Conservation (phyloP, 2,329 filamentous ascomycete species). For the Xylariaceae sp. region DNA sequence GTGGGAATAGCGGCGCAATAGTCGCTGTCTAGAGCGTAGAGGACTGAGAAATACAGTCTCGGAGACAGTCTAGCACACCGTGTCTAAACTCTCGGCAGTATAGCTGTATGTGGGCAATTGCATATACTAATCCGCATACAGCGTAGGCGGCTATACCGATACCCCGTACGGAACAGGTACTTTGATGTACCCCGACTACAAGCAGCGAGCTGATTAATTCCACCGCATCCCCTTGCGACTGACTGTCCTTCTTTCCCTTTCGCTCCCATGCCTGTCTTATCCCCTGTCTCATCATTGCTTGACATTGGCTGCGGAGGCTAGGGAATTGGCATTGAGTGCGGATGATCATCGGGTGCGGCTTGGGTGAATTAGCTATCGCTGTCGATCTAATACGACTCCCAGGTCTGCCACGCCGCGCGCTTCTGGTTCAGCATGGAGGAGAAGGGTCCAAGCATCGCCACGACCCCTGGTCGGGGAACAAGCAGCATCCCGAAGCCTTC, state of each 20-base stretch:
- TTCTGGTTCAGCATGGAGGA: conserved; percentile 26
- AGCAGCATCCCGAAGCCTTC: conserved; percentile 32
- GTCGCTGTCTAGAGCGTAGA: no score
- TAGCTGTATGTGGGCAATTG: no score
- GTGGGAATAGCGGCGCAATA: no score
- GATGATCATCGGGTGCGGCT: background rate
- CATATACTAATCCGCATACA: no score
- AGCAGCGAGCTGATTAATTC: background rate
- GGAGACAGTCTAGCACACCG: no score
- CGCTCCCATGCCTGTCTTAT: background rate
- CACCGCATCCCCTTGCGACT: background rate
- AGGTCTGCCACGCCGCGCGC: background rate
- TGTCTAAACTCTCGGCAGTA: no score
- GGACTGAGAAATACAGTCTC: no score
- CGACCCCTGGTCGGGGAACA: conserved; percentile 16
- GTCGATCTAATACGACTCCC: background rate
- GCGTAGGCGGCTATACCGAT: no score
- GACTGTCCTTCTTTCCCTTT: background rate
- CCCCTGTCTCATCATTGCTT: background rate
- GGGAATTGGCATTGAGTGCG: background rate
- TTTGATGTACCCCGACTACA: no score
- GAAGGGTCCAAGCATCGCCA: conserved; percentile 18
- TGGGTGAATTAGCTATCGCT: background rate
- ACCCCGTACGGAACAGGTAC: no score
- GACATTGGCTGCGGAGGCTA: no score